These are phyloP conservation scores for Chlorella sp. DNA, from an alignment of 139 green algal species.

Conservation along the genomic window DNA sequence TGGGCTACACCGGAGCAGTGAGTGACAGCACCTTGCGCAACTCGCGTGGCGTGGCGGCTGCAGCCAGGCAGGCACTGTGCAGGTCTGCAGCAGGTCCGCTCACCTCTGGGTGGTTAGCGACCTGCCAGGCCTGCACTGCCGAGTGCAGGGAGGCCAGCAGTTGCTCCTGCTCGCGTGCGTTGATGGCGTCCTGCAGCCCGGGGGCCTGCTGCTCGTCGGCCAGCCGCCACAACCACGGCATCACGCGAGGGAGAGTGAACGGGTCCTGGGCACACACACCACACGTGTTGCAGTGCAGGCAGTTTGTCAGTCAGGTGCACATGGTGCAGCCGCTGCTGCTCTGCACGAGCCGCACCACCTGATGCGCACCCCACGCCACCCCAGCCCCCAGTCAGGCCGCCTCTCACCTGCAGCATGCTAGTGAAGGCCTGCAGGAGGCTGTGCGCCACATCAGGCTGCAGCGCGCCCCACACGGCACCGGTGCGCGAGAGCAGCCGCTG, in stretches of 20 bases:
- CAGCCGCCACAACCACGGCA: conserved; percentile 44
- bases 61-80: background rate
- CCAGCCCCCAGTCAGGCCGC: background rate
- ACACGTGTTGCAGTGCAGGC: background rate
- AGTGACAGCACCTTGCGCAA: no score
- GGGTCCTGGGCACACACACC: conserved; percentile 13
- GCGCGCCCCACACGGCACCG: conserved; percentile 18
- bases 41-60: background rate
- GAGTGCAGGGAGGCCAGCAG: background rate
- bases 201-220: conserved; percentile 27
- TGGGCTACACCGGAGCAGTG: no score
- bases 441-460: conserved; percentile 9
- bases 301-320: no score
- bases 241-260: conserved; percentile 17
- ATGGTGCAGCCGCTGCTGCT: no score
- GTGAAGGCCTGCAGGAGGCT: conserved; percentile 30
- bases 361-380: background rate
- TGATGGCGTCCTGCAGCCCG: background rate
- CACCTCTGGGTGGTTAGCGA: background rate
- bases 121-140: background rate
- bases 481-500: conserved; percentile 26
- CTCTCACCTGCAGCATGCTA: conserved; percentile 7
- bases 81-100: background rate
- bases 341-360: no score
- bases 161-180: background rate